These are phyloP conservation scores for Leptomonas seymouri DNA, from an alignment of 208 protist genomes.

Conservation along the genomic window DNA sequence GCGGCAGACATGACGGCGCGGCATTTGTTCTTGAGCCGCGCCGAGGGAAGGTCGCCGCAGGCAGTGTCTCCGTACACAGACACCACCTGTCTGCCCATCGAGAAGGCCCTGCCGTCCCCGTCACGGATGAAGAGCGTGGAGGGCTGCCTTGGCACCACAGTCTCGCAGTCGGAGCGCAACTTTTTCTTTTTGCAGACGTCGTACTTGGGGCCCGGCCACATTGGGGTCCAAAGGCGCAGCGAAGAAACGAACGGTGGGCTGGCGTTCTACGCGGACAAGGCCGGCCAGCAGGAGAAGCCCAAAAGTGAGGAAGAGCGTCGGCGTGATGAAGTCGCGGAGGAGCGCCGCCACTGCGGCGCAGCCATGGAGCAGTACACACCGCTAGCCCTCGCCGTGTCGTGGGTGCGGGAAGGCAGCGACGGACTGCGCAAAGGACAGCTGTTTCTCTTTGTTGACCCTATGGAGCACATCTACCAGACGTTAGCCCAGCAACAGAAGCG, in stretches of 20 bases:
- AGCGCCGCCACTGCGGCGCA: conserved; percentile 36
- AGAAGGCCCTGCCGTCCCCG: conserved; percentile 28
- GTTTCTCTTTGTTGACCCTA: conserved; percentile 75
- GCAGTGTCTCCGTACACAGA: conserved; percentile 32
- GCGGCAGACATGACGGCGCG: conserved; percentile 22
- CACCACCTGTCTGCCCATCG: conserved; percentile 57
- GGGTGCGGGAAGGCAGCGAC: conserved; percentile 47
- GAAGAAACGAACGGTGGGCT: conserved; percentile 30
- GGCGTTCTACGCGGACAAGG: conserved; percentile 80
- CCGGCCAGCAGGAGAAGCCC: conserved; percentile 29
- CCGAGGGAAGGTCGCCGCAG: background rate
- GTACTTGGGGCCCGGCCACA: conserved; percentile 52
- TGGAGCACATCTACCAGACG: conserved; percentile 48
- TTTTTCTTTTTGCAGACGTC: conserved; percentile 69
- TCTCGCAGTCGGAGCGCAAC: conserved; percentile 40
- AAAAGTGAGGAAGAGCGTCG: conserved; percentile 32
- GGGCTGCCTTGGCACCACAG: conserved; percentile 31
- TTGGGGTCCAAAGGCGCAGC: conserved; percentile 30
- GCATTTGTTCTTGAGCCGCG: conserved; percentile 4
- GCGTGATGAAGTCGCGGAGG: conserved; percentile 29
- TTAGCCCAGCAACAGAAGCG: conserved; percentile 29
- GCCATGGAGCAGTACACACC: conserved; percentile 71
- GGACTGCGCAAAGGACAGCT: conserved; percentile 48
- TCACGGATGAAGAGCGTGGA: conserved; percentile 24
- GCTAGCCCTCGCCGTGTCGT: conserved; percentile 65